Conservation (phyloP, 305 asterid species). For the Coffea humblotiana region DNA sequence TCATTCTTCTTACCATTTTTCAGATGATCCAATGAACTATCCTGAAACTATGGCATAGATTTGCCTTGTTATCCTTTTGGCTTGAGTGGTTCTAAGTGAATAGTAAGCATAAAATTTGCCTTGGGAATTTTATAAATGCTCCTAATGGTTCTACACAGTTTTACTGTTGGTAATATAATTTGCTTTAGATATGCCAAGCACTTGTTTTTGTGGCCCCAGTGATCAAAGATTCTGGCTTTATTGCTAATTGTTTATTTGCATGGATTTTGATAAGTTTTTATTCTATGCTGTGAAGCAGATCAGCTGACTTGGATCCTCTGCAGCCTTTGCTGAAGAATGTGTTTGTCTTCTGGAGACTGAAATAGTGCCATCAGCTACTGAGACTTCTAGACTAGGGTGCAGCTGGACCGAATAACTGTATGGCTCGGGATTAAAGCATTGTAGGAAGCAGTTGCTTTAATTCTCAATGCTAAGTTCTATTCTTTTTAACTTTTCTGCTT, state of each 20-base stretch:
- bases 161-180: neutral
- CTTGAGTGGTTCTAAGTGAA: neutral
- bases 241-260: neutral
- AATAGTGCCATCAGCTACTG: constrained; percentile 38
- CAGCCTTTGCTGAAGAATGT: constrained; percentile 85
- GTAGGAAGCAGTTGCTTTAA: constrained; percentile 72
- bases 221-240: neutral
- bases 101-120: neutral
- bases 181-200: neutral
- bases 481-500: constrained; percentile 26
- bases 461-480: constrained; percentile 30
- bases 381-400: constrained; percentile 79
- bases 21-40: neutral
- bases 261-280: constrained; percentile 11
- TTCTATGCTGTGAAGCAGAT: constrained; percentile 48
- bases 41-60: neutral
- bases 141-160: neutral
- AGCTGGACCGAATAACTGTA: constrained; percentile 81
- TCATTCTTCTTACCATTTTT: neutral
- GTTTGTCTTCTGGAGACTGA: constrained; percentile 76
- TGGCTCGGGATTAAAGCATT: constrained; percentile 99
- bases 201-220: neutral
- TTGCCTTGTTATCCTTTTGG: neutral
- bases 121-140: neutral
- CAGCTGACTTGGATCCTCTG: constrained; percentile 81